Conservation (phyloP, 352 stramenopile genomes). For the Phytophthora quininea region DNA sequence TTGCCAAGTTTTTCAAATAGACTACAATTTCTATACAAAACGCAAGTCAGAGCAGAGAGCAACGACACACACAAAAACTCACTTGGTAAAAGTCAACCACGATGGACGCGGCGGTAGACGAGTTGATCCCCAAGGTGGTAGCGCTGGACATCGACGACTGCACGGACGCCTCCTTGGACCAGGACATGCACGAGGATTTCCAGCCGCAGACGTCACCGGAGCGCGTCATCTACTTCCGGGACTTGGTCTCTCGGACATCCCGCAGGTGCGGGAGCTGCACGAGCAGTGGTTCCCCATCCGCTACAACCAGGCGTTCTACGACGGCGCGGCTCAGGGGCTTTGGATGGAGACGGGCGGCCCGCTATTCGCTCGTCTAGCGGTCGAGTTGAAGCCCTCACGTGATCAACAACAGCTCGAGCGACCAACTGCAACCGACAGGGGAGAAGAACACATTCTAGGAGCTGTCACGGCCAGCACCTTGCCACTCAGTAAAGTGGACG, state of each 20-base stretch:
- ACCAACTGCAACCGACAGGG: slow-evolving; percentile 6
- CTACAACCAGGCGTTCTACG: slow-evolving; percentile 97
- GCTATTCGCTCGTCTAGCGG: slow-evolving; percentile 91
- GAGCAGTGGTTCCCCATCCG: slow-evolving; percentile 97
- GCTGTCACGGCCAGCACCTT: slow-evolving; percentile 91
- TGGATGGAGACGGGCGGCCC: slow-evolving; percentile 88
- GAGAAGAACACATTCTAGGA: slow-evolving; percentile 74
- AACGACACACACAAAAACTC: background rate
- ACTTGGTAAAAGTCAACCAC: too few species aligned
- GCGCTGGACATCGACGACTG: slow-evolving; percentile 28
- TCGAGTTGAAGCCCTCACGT: slow-evolving; percentile 45
- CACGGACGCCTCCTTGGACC: slow-evolving; percentile 1
- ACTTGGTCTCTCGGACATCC: slow-evolving; percentile 85
- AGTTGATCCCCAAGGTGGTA: slow-evolving; percentile 22
- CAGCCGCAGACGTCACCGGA: slow-evolving; percentile 28
- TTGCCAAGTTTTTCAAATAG: slow-evolving; percentile 77
- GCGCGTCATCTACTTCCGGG: slow-evolving; percentile 71
- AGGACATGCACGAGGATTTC: background rate
- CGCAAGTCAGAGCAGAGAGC: background rate
- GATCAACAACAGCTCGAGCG: slow-evolving; percentile 12
- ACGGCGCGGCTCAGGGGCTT: slow-evolving; percentile 82
- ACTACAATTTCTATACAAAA: slow-evolving; percentile 5
- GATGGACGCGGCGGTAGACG: background rate
- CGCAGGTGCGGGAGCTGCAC: slow-evolving; percentile 92
- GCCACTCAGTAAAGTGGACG: slow-evolving; percentile 74